Percentiles rank a stretch among this genome's conserved stretches.
These are phyloP conservation scores for Fagopyrum esculentum DNA, from an alignment of 148 eudicot species.

Conservation along the genomic window DNA sequence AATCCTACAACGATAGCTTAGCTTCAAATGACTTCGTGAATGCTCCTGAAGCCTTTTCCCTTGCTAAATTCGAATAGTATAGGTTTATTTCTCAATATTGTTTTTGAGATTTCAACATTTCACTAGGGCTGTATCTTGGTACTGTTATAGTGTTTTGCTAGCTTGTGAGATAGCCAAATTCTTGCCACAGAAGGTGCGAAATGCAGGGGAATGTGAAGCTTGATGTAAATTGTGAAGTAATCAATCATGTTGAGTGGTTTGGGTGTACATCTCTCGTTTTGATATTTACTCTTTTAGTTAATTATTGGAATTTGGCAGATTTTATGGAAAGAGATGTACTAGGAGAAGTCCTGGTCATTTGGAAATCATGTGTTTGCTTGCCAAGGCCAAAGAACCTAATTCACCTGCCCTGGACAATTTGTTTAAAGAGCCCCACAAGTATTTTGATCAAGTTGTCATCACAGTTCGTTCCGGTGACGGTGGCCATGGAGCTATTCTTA, in stretches of 20 bases:
- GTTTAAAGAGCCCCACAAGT: slow-evolving; percentile 75
- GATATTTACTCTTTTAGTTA: neutral
- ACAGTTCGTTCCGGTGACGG: slow-evolving; percentile 97
- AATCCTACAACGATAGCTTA: neutral
- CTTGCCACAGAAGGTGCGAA: neutral
- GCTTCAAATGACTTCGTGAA: neutral
- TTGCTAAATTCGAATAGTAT: no score
- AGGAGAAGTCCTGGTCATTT: slow-evolving; percentile 12
- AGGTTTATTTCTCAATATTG: neutral
- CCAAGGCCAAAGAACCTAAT: slow-evolving; percentile 50
- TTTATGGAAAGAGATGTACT: slow-evolving; percentile 18
- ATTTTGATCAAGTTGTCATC: slow-evolving; percentile 79
- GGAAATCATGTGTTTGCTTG: slow-evolving; percentile 37
- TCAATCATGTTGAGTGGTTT: neutral
- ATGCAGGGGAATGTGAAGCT: neutral
- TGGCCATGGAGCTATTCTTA: slow-evolving; percentile 84
- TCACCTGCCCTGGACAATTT: slow-evolving; percentile 36
- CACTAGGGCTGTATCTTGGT: neutral
- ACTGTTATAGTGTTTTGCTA: neutral
- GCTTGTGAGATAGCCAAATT: neutral
- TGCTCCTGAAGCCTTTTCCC: no score
- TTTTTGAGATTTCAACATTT: neutral
- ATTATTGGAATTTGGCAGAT: neutral
- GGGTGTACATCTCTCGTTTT: neutral
- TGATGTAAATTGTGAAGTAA: neutral